Percentiles rank a stretch among this genome's conserved stretches.
Conservation (phyloP, 192 early-diverging fungal genomes). For the Glomus cerebriforme region DNA sequence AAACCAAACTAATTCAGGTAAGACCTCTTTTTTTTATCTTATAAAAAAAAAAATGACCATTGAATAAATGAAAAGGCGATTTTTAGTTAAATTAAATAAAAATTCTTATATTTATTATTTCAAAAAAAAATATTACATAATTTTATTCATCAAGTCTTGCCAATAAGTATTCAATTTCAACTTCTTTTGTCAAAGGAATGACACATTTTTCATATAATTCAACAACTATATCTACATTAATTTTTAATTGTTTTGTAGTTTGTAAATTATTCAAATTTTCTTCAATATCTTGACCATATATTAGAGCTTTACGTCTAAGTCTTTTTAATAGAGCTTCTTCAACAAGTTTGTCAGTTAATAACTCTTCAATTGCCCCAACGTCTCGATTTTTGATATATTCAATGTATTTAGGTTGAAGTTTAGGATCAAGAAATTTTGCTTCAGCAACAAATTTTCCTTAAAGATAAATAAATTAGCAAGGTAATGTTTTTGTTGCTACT, state of each 20-base stretch:
- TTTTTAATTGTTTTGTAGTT: slow-evolving; percentile 44
- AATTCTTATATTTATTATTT: background rate
- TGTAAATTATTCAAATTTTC: slow-evolving; percentile 27
- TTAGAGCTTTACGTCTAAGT: slow-evolving; percentile 84
- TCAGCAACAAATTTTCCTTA: slow-evolving; percentile 95
- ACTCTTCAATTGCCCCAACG: slow-evolving; percentile 73
- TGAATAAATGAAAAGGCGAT: too few species aligned
- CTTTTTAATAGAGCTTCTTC: slow-evolving; percentile 82
- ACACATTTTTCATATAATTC: slow-evolving; percentile 91
- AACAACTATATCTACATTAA: slow-evolving; percentile 83
- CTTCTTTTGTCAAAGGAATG: slow-evolving; percentile 96
- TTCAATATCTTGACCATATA: slow-evolving; percentile 89
- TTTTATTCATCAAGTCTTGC: slow-evolving; percentile 41
- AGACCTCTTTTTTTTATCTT: too few species aligned
- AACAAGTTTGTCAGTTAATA: slow-evolving; percentile 87
- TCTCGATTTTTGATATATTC: slow-evolving; percentile 72
- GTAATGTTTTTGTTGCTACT: background rate
- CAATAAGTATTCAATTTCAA: slow-evolving; percentile 93
- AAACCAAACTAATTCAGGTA: too few species aligned
- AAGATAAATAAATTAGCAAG: background rate
- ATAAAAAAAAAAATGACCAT: too few species aligned
- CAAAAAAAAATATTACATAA: background rate
- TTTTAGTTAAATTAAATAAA: background rate
- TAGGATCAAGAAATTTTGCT: slow-evolving; percentile 89
- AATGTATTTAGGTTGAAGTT: slow-evolving; percentile 76